phyloP scores from a whole-genome alignment of 116 monocot species.

The Phalaenopsis hybrid region DNA sequence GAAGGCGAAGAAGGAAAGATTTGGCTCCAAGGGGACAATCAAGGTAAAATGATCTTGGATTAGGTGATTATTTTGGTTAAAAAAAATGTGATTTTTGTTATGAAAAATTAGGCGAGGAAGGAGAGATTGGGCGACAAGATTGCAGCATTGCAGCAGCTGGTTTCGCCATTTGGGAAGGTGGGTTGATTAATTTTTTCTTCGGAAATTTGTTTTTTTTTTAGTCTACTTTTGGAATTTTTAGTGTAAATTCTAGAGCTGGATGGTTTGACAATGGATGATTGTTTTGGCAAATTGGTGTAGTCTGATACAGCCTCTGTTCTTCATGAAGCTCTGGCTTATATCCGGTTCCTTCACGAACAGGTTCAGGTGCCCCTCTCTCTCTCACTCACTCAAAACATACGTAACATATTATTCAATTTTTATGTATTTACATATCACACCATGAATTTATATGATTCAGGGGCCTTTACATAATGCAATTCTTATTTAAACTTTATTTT shows the following conservation, averaged over 20 bases:
- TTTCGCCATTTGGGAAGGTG: constrained; percentile 66
- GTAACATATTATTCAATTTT: too few relatives aligned
- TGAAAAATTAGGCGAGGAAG: constrained; percentile 39
- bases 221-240: not conserved
- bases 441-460: too few relatives aligned
- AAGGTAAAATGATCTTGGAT: constrained; percentile 2
- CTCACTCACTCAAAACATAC: not conserved
- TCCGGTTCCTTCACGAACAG: constrained; percentile 85
- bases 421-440: too few relatives aligned
- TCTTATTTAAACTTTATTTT: too few relatives aligned
- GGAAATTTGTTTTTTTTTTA: not conserved
- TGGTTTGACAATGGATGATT: not conserved
- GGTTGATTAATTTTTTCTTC: not conserved
- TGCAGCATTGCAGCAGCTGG: constrained; percentile 47
- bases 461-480: too few relatives aligned
- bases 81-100: not conserved
- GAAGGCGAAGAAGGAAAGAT: constrained; percentile 16
- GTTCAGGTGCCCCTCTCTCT: constrained; percentile 40
- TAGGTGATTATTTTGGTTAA: not conserved
- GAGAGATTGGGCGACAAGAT: constrained; percentile 51
- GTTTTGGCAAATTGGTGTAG: constrained; percentile 18
- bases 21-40: constrained; percentile 2
- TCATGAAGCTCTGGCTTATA: constrained; percentile 79
- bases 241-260: not conserved
- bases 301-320: constrained; percentile 86